phyloP scores from a whole-genome alignment of 2,329 filamentous ascomycete genomes.

The Nothomitra cinnamomea region DNA sequence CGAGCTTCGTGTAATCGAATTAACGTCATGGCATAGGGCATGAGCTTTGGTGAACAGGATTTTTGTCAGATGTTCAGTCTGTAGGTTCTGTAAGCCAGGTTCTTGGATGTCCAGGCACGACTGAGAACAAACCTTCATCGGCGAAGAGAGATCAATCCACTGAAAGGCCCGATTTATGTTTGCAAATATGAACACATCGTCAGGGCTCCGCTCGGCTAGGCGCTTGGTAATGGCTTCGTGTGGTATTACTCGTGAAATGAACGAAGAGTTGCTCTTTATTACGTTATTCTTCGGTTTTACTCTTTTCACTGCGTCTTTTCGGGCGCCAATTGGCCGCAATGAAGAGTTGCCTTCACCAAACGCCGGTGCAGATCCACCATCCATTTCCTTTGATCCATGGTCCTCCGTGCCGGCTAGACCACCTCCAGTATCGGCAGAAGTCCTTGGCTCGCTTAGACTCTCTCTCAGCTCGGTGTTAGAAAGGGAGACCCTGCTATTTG shows the following conservation, averaged over 20 bases:
- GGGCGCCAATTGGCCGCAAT: conserved; percentile 46
- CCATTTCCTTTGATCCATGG: background rate
- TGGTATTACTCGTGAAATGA: conserved; percentile 89
- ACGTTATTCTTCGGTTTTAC: conserved; percentile 97
- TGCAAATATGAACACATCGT: conserved; percentile 78
- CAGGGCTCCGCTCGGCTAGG: conserved; percentile 56
- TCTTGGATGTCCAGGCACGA: background rate
- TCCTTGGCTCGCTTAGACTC: conserved; percentile 20
- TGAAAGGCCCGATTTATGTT: conserved; percentile 93
- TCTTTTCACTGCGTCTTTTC: conserved; percentile 48
- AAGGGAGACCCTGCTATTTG: conserved; percentile 24
- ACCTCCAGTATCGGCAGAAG: conserved; percentile 38
- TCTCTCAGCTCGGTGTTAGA: background rate
- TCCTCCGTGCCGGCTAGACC: conserved; percentile 24
- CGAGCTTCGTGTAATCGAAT: conserved; percentile 59
- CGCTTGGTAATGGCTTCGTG: conserved; percentile 69
- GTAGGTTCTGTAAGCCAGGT: conserved; percentile 14
- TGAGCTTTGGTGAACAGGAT: conserved; percentile 95
- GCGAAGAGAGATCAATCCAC: conserved; percentile 78
- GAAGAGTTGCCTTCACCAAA: conserved; percentile 80
- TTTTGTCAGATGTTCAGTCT: conserved; percentile 85
- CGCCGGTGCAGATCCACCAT: conserved; percentile 30
- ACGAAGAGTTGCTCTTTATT: conserved; percentile 95
- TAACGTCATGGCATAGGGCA: conserved; percentile 86
- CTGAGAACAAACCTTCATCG: conserved; percentile 37